Evolutionary conservation across 345 rosid genomes (phyloP).

Genomic region (Streptanthus diversifolius): DNA sequence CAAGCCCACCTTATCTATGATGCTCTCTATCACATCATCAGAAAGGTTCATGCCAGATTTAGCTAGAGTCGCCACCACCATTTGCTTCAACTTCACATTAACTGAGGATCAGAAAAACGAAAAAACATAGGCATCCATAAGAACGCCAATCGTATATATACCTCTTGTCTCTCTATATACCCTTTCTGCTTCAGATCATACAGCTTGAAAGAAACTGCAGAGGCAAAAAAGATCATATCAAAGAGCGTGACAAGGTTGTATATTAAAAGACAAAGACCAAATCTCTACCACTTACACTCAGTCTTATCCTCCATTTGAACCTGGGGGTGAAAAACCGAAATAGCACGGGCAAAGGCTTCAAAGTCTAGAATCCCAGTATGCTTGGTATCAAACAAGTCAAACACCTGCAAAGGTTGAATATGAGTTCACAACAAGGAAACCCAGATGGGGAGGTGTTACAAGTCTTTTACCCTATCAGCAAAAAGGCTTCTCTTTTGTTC

Average conservation of each 20-base stretch:
- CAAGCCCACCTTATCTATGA: constrained; percentile 65
- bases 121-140: background rate
- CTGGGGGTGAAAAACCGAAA: constrained; percentile 79
- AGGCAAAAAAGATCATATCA: background rate
- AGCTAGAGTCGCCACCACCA: constrained; percentile 75
- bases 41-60: constrained; percentile 82
- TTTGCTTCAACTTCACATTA: constrained; percentile 42
- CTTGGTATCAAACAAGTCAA: constrained; percentile 84
- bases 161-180: constrained; percentile 79
- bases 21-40: constrained; percentile 66
- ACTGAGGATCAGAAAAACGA: background rate
- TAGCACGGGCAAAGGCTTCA: constrained; percentile 71
- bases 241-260: constrained; percentile 1
- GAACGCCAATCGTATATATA: constrained; percentile 20
- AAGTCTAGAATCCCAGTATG: constrained; percentile 77
- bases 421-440: constrained; percentile 14
- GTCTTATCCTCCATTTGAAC: constrained; percentile 70
- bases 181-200: constrained; percentile 88
- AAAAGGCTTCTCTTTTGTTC: constrained; percentile 53
- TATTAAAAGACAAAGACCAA: background rate
- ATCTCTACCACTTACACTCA: constrained; percentile 51
- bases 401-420: constrained; percentile 45
- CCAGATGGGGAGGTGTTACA: background rate
- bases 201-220: constrained; percentile 80
- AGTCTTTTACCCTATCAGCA: constrained; percentile 54